Percentiles rank a stretch among this genome's conserved stretches.
These are phyloP conservation scores for Fusarium nelsonii DNA, from an alignment of 2,329 filamentous ascomycete species.

Conservation along the genomic window DNA sequence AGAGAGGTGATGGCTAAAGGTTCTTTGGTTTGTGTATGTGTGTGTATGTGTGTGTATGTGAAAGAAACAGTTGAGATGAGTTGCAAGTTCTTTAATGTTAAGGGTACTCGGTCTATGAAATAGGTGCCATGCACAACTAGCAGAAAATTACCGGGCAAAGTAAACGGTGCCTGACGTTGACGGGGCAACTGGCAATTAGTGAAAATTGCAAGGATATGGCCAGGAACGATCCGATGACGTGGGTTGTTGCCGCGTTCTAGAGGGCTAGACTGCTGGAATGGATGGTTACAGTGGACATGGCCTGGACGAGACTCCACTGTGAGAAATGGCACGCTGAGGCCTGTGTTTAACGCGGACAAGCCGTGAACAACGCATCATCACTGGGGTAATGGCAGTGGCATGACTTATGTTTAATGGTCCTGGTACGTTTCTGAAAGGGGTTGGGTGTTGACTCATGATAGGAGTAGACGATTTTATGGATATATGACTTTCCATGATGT, in stretches of 20 bases:
- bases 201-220: constrained; percentile 28
- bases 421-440: neutral
- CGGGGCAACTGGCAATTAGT: constrained; percentile 44
- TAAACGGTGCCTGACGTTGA: constrained; percentile 43
- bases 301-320: constrained; percentile 18
- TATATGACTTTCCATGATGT: neutral
- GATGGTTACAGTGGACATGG: constrained; percentile 6
- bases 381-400: constrained; percentile 43
- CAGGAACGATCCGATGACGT: constrained; percentile 25
- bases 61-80: constrained; percentile 21
- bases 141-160: constrained; percentile 38
- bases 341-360: constrained; percentile 10
- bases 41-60: neutral
- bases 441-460: constrained; percentile 18
- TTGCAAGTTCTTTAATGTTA: constrained; percentile 32
- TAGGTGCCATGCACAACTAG: constrained; percentile 29
- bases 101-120: constrained; percentile 27
- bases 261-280: constrained; percentile 29
- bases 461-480: neutral
- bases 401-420: constrained; percentile 4
- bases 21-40: constrained; percentile 20
- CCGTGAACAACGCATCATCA: constrained; percentile 45
- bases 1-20: neutral
- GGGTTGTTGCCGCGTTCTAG: constrained; percentile 22
- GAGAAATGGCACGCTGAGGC: constrained; percentile 35